phyloP scores from a whole-genome alignment of 768 basidiomycete species.

The Tricholoma hemisulphureum region DNA sequence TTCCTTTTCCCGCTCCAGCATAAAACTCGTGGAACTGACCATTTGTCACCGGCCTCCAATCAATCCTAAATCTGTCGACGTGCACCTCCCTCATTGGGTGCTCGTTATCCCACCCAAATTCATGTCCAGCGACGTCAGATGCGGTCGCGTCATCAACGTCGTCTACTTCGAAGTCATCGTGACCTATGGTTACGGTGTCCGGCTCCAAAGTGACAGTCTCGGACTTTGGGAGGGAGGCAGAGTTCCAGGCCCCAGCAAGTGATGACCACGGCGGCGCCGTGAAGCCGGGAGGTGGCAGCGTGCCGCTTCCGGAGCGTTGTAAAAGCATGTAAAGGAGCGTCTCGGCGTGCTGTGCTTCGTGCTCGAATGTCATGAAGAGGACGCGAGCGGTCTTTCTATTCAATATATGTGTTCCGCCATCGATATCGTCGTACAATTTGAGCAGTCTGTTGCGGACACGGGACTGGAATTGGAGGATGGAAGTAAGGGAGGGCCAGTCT shows the following conservation, averaged over 20 bases:
- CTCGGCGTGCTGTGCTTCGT: slow-evolving; percentile 88
- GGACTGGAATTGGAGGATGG: slow-evolving; percentile 76
- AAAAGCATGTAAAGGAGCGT: slow-evolving; percentile 94
- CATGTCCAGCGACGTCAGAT: slow-evolving; percentile 49
- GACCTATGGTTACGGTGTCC: slow-evolving; percentile 64
- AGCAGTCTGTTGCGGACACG: slow-evolving; percentile 73
- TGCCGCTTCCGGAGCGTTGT: slow-evolving; percentile 75
- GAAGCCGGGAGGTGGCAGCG: slow-evolving; percentile 77
- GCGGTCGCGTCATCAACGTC: slow-evolving; percentile 43
- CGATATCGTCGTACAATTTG: slow-evolving; percentile 71
- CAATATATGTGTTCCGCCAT: slow-evolving; percentile 46
- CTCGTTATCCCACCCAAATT: slow-evolving; percentile 97
- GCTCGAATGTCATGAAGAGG: slow-evolving; percentile 88
- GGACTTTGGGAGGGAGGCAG: slow-evolving; percentile 40
- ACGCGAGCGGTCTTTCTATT: slow-evolving; percentile 73
- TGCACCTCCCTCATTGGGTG: slow-evolving; percentile 60
- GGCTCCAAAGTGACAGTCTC: slow-evolving; percentile 58
- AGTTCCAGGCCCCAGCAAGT: slow-evolving; percentile 48
- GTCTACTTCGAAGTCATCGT: slow-evolving; percentile 76
- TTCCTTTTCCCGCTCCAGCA: slow-evolving; percentile 39
- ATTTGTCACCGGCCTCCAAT: slow-evolving; percentile 86
- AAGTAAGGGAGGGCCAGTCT: slow-evolving; percentile 80
- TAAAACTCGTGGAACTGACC: slow-evolving; percentile 79
- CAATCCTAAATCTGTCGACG: slow-evolving; percentile 71
- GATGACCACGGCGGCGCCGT: slow-evolving; percentile 67